Evolutionary conservation across 2,329 filamentous ascomycete genomes (phyloP).

Genomic region (Pseudocercospora vitis): DNA sequence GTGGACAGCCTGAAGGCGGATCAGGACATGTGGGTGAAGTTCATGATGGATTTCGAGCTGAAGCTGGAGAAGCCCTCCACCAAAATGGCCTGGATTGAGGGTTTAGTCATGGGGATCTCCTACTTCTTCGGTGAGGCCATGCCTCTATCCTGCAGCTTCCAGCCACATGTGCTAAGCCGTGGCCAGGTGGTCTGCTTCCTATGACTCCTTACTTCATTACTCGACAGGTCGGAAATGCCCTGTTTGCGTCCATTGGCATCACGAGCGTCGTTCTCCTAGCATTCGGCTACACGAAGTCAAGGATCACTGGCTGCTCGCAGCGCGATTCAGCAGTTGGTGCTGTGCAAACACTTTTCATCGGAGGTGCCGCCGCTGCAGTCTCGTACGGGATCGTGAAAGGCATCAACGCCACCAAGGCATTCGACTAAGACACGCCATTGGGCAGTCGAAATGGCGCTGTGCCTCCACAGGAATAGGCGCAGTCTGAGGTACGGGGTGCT

Average conservation of each 20-base stretch:
- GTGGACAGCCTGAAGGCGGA: slow-evolving; percentile 53
- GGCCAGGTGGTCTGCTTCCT: slow-evolving; percentile 43
- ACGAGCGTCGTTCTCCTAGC: slow-evolving; percentile 51
- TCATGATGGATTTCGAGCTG: slow-evolving; percentile 62
- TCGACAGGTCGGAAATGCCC: slow-evolving; percentile 42
- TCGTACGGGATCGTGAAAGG: slow-evolving; percentile 44
- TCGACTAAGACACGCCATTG: slow-evolving; percentile 9
- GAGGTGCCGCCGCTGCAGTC: slow-evolving; percentile 39
- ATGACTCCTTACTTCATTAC: slow-evolving; percentile 55
- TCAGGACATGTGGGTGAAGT: slow-evolving; percentile 53
- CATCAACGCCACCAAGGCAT: slow-evolving; percentile 25
- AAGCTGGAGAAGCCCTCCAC: slow-evolving; percentile 48
- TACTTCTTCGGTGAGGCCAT: slow-evolving; percentile 39
- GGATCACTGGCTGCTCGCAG: slow-evolving; percentile 32
- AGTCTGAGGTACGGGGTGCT: too few relatives aligned
- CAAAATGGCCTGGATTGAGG: slow-evolving; percentile 50
- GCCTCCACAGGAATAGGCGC: too few relatives aligned
- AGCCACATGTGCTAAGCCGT: slow-evolving; percentile 8
- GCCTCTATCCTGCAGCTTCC: not conserved
- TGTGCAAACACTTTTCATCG: slow-evolving; percentile 40
- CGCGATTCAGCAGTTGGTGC: slow-evolving; percentile 35
- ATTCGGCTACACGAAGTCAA: slow-evolving; percentile 54
- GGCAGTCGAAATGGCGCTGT: too few relatives aligned
- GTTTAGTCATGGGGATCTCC: slow-evolving; percentile 42
- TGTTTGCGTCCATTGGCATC: slow-evolving; percentile 53